These are phyloP conservation scores for Grigorovia transvaalensis DNA, from an alignment of 805 yeast species.

Conservation along the genomic window DNA sequence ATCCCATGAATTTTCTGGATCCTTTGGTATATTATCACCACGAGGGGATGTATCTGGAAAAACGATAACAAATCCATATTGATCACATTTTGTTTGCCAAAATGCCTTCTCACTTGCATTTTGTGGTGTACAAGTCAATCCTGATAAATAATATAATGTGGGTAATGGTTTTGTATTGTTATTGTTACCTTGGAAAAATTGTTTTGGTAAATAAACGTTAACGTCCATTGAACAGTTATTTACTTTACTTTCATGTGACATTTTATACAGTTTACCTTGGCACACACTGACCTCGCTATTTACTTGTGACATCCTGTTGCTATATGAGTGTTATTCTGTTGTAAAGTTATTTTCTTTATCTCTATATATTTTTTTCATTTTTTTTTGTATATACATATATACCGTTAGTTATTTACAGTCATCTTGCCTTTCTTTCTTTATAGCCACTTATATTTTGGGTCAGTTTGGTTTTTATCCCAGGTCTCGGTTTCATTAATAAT, in stretches of 20 bases:
- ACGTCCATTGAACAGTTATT: slow-evolving; percentile 72
- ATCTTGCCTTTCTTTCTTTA: background rate
- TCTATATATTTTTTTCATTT: too few relatives aligned
- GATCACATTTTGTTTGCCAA: slow-evolving; percentile 68
- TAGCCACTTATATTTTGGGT: background rate
- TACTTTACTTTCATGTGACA: slow-evolving; percentile 57
- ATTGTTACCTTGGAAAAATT: slow-evolving; percentile 23
- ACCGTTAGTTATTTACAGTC: too few relatives aligned
- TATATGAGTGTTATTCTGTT: background rate
- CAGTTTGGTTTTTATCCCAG: background rate
- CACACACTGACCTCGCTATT: slow-evolving; percentile 46
- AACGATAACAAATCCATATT: slow-evolving; percentile 76
- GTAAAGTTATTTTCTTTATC: too few relatives aligned
- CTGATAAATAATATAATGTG: slow-evolving; percentile 70
- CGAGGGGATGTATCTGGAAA: slow-evolving; percentile 98
- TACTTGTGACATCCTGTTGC: slow-evolving; percentile 10
- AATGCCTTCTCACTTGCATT: slow-evolving; percentile 92
- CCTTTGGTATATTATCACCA: slow-evolving; percentile 73
- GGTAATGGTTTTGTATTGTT: slow-evolving; percentile 36
- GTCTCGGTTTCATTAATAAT: slow-evolving; percentile 24
- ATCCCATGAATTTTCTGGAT: slow-evolving; percentile 52
- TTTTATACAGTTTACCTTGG: slow-evolving; percentile 68
- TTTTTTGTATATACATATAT: too few relatives aligned
- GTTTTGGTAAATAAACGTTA: slow-evolving; percentile 70
- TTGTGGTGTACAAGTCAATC: slow-evolving; percentile 87